Evolutionary conservation across 2,329 filamentous ascomycete species (phyloP).

Genomic region (Cladophialophora yegresii): DNA sequence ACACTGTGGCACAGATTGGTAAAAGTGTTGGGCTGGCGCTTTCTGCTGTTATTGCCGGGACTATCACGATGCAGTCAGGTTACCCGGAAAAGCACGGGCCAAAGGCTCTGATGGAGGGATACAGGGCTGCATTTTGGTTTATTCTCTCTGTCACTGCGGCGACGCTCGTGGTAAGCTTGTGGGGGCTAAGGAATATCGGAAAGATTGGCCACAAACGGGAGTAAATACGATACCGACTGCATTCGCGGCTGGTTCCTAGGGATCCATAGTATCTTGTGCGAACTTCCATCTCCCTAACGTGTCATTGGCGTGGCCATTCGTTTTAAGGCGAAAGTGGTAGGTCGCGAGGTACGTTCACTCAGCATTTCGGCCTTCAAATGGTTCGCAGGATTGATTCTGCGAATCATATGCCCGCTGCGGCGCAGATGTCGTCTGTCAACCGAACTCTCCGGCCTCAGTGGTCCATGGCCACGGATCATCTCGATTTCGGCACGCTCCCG

Average conservation of each 20-base stretch:
- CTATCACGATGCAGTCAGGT: constrained; percentile 44
- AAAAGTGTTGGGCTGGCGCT: constrained; percentile 57
- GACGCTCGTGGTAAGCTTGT: constrained; percentile 40
- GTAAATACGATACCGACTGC: constrained; percentile 1
- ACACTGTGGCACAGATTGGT: constrained; percentile 60
- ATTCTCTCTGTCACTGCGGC: constrained; percentile 51
- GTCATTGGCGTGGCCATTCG: background rate
- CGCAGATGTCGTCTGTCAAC: too few relatives aligned
- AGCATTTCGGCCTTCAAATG: background rate
- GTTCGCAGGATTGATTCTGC: background rate
- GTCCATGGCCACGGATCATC: background rate
- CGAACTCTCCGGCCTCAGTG: background rate
- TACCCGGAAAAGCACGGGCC: constrained; percentile 38
- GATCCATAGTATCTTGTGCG: background rate
- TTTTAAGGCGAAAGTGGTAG: background rate
- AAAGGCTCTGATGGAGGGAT: constrained; percentile 51
- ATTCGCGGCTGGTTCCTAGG: background rate
- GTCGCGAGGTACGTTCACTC: background rate
- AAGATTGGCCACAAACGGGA: constrained; percentile 53
- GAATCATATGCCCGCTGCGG: too few relatives aligned
- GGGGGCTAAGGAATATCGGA: constrained; percentile 52
- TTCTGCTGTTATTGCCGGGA: constrained; percentile 51
- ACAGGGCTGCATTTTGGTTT: constrained; percentile 57
- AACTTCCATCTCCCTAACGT: background rate
- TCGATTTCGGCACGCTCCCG: background rate